Base-by-base conservation (phyloP, 352 stramenopile species). In the Pythium biforme region DNA sequence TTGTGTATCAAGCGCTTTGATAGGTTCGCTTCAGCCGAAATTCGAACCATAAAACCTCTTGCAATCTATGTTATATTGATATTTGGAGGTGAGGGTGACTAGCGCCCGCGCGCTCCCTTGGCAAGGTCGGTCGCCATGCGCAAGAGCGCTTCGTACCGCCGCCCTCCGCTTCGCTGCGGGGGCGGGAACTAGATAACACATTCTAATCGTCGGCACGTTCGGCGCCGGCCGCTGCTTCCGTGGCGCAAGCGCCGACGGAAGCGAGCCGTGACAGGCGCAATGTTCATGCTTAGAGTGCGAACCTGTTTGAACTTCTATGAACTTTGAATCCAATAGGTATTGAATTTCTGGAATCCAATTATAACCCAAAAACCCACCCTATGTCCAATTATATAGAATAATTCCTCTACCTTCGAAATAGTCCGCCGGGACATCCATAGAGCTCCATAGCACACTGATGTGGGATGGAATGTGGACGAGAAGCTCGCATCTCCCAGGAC, bases 301-400 rank as follows among this genome's bases (percentile, higher is more conserved):
- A 43, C 37, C 37, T 43, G 10, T 43, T 5, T 43, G 37, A 43
- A n/a, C 17, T 20, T 43, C 37, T 11, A 34, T 34, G 29, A 34
- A 34, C 29, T 34, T 43, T 19, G 37, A 48, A 26, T 26, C 41
- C 41, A 48, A 48, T 48, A 26, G 41, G 41, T 26, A 48, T 48
- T 48, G 11, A 19, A 48, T 23, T 48, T 4, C 5, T 26, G 17
- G 4, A 48, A 48, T 48, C 41, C 41, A 48, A 26, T 48, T 48
- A 48, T 48, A 48, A 23, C 41, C 41, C 41, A 48, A 48, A 48
- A 48, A 48, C 41, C 41, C 41, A 48, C 41, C n/a, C 25, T 19
- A 11, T 26, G 19, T 19, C 41, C 41, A 48, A 48, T 48, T 48
- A 26, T 23, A 6, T 48, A 48, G n/a, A 23, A 48, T 48, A 48